Percentiles rank a stretch among this genome's conserved stretches.
Evolutionary conservation across 768 basidiomycete genomes (phyloP).

Genomic region (Phanerochaete sordida): DNA sequence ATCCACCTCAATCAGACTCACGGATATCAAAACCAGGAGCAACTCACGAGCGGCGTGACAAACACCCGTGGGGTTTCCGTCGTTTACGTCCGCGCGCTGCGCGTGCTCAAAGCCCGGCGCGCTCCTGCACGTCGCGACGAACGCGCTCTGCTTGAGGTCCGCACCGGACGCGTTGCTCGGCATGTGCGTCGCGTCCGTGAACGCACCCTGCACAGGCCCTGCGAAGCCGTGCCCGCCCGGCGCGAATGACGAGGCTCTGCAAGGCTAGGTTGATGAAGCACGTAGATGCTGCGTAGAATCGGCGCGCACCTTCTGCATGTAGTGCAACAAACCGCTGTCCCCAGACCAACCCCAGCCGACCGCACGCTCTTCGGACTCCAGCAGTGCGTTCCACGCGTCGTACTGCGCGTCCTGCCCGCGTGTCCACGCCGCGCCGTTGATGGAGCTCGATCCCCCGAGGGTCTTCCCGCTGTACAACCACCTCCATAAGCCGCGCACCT

Average conservation of each 20-base stretch:
- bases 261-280: not conserved
- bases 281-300: not conserved
- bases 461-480: slow-evolving; percentile 39
- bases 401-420: slow-evolving; percentile 45
- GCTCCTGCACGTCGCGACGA: not conserved
- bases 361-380: slow-evolving; percentile 22
- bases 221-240: slow-evolving; percentile 23
- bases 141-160: not conserved
- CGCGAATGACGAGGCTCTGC: slow-evolving; percentile 9
- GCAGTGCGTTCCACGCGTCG: slow-evolving; percentile 37
- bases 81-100: not conserved
- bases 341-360: slow-evolving; percentile 28
- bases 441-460: slow-evolving; percentile 34
- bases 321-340: slow-evolving; percentile 21
- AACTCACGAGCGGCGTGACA: not conserved
- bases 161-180: not conserved
- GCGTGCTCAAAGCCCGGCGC: not conserved
- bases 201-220: slow-evolving; percentile 22
- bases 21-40: not conserved
- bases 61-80: not conserved
- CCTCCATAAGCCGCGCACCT: not conserved
- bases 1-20: not conserved
- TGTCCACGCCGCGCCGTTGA: slow-evolving; percentile 47
- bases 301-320: slow-evolving; percentile 27
- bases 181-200: not conserved